phyloP scores from a whole-genome alignment of 257 asterid genomes.

The Nicotiana knightiana region DNA sequence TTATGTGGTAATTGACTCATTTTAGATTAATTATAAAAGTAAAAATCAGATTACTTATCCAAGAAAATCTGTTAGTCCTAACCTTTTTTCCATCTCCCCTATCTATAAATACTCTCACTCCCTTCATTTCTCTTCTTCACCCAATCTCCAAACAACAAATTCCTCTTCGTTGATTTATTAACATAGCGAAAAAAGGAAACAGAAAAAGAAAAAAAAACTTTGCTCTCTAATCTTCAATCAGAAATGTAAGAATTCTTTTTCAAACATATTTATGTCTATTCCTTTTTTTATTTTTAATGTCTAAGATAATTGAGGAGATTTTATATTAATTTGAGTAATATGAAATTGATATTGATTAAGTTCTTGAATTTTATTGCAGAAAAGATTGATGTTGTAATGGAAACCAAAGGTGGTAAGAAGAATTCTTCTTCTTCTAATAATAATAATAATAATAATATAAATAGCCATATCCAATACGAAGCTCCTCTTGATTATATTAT shows the following conservation, averaged over 20 bases:
- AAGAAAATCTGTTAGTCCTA: background rate
- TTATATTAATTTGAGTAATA: too few relatives aligned
- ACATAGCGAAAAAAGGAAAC: too few relatives aligned
- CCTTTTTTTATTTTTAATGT: too few relatives aligned
- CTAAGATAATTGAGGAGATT: too few relatives aligned
- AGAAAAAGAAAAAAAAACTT: too few relatives aligned
- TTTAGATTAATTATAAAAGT: too few relatives aligned
- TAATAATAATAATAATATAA: background rate
- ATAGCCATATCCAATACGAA: constrained; percentile 30
- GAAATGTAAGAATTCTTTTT: background rate
- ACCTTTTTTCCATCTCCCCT: background rate
- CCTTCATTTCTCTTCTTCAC: background rate
- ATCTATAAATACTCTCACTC: constrained; percentile 10
- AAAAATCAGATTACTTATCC: too few relatives aligned
- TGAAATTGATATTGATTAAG: too few relatives aligned
- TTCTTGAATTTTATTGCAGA: background rate
- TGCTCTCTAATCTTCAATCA: background rate
- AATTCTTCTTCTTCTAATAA: background rate
- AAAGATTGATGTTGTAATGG: constrained; percentile 26
- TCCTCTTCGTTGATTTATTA: too few relatives aligned
- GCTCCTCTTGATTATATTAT: constrained; percentile 36
- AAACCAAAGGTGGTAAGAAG: constrained; percentile 28
- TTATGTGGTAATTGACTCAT: too few relatives aligned
- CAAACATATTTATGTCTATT: too few relatives aligned
- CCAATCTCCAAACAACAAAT: background rate